A percentile compares a stretch with the other conserved stretches of the same genome.
These are phyloP conservation scores for Ceratobasidium papillatum DNA, from an alignment of 1,284 basidiomycete genomes.

Conservation along the genomic window DNA sequence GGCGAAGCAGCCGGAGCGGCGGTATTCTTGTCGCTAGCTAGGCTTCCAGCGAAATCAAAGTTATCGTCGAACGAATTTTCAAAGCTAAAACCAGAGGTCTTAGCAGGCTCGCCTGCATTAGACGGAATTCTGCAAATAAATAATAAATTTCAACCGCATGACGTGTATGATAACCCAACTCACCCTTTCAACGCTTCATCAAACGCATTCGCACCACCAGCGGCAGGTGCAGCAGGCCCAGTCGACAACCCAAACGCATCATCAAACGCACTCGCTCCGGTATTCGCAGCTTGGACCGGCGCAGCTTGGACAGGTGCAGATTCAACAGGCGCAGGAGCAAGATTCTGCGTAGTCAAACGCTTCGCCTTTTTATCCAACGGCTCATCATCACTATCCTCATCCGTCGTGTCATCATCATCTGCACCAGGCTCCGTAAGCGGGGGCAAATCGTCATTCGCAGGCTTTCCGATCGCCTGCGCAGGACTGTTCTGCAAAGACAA, in stretches of 20 bases:
- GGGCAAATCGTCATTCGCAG: slow-evolving; percentile 46
- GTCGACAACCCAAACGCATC: slow-evolving; percentile 38
- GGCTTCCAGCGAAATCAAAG: slow-evolving; percentile 75
- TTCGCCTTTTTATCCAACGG: slow-evolving; percentile 48
- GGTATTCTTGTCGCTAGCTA: slow-evolving; percentile 54
- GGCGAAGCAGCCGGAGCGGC: slow-evolving; percentile 39
- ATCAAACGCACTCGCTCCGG: slow-evolving; percentile 40
- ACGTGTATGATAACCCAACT: not conserved
- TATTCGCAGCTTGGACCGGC: not conserved
- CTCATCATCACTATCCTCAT: slow-evolving; percentile 67
- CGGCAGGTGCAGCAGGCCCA: slow-evolving; percentile 9
- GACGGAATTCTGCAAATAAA: not conserved
- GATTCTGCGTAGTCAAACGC: slow-evolving; percentile 40
- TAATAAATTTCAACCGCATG: not conserved
- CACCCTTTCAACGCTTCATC: slow-evolving; percentile 41
- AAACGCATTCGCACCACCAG: slow-evolving; percentile 42
- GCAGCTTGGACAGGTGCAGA: slow-evolving; percentile 34
- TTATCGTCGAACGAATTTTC: slow-evolving; percentile 76
- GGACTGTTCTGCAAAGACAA: slow-evolving; percentile 20
- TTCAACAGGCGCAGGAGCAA: slow-evolving; percentile 24
- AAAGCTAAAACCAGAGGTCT: slow-evolving; percentile 43
- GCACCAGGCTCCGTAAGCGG: slow-evolving; percentile 66
- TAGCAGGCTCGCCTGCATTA: slow-evolving; percentile 24
- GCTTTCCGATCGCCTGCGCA: not conserved
- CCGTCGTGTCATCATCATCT: slow-evolving; percentile 52